phyloP scores from a whole-genome alignment of 345 rosid species.

The Nephelium lappaceum region DNA sequence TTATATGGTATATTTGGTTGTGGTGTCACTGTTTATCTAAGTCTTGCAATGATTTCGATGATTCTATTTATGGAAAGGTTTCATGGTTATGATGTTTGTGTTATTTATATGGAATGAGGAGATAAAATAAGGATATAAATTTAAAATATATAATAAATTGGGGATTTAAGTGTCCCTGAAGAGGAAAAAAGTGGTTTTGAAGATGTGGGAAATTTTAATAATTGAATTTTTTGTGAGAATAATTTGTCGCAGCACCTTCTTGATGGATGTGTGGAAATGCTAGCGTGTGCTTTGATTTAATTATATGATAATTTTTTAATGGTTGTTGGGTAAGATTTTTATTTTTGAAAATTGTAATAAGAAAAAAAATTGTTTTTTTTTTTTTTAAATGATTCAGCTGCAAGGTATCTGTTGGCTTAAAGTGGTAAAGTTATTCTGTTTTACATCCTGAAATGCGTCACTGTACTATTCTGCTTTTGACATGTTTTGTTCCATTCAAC shows the following conservation, averaged over 20 bases:
- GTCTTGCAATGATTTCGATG: neutral
- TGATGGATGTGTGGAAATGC: neutral
- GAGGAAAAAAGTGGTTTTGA: neutral
- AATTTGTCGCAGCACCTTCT: neutral
- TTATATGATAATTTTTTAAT: too few relatives aligned
- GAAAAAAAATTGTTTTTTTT: neutral
- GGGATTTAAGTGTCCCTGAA: neutral
- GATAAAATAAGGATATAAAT: neutral
- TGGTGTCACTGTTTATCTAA: neutral
- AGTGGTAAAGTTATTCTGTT: neutral
- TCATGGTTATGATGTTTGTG: neutral
- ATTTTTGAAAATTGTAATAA: too few relatives aligned
- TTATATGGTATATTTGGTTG: neutral
- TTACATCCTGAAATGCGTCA: too few relatives aligned
- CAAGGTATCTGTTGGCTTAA: neutral
- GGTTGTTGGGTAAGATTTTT: too few relatives aligned
- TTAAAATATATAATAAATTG: too few relatives aligned
- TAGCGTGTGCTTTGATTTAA: too few relatives aligned
- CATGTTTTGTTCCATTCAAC: neutral
- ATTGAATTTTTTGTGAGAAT: neutral
- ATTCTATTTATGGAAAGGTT: conserved; percentile 4
- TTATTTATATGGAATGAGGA: neutral
- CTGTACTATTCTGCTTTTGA: neutral
- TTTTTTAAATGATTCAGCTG: too few relatives aligned
- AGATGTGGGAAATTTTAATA: neutral